A percentile compares a stretch with the other conserved stretches of the same genome.
Conservation (phyloP, 345 rosid genomes). For the Carallia brachiata region DNA sequence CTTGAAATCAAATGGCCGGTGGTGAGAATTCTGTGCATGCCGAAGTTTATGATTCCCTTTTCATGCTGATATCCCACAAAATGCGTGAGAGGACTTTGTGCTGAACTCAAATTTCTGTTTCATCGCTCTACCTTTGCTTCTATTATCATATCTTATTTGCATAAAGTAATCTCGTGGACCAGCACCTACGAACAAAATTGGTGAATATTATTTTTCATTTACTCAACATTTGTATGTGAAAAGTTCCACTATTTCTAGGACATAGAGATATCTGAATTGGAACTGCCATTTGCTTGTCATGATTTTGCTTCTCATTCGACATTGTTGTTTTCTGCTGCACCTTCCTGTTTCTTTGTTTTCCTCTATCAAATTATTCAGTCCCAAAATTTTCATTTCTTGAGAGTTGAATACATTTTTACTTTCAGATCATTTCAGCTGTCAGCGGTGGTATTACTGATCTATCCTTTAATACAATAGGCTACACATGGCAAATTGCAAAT, state of each 20-base stretch:
- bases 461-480: conserved; percentile 69
- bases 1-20: not conserved
- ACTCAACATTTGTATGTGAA: not conserved
- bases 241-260: not conserved
- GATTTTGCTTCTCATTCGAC: not conserved
- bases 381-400: not conserved
- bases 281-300: not conserved
- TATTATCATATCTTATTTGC: too few relatives aligned
- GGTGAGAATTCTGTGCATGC: not conserved
- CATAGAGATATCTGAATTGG: not conserved
- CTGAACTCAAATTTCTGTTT: too few relatives aligned
- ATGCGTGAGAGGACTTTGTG: too few relatives aligned
- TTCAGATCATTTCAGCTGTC: conserved; percentile 84
- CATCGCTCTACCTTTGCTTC: too few relatives aligned
- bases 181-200: too few relatives aligned
- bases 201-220: not conserved
- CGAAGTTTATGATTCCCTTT: too few relatives aligned
- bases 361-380: not conserved
- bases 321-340: not conserved
- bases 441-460: conserved; percentile 86
- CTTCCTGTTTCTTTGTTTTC: not conserved
- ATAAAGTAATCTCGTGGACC: too few relatives aligned
- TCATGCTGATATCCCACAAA: too few relatives aligned
- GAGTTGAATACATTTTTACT: conserved; percentile 1
- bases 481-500: conserved; percentile 74